Evolutionary conservation across 208 protist species (phyloP).

Genomic region (Endotrypanum monterogeii): DNA sequence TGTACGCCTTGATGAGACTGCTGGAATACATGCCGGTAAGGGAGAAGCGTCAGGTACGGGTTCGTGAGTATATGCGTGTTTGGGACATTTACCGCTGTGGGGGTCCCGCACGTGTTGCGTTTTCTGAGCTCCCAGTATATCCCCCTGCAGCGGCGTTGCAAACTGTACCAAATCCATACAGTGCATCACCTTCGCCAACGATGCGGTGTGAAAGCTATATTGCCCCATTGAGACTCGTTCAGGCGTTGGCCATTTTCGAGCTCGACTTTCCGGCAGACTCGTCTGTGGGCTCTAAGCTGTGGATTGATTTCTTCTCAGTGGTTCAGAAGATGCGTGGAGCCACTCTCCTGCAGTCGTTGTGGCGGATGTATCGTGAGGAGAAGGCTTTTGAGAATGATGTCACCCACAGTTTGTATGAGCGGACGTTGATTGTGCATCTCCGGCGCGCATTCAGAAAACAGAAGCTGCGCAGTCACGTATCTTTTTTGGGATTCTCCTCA

Average conservation of each 20-base stretch:
- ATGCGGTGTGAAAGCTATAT: constrained; percentile 41
- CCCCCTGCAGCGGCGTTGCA: constrained; percentile 20
- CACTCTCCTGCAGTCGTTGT: constrained; percentile 81
- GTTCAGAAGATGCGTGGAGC: constrained; percentile 70
- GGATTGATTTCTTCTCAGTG: constrained; percentile 80
- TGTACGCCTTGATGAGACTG: constrained; percentile 67
- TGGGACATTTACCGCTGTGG: constrained; percentile 66
- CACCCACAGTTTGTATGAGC: constrained; percentile 28
- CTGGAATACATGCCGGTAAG: constrained; percentile 68
- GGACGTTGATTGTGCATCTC: constrained; percentile 40
- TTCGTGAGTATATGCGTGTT: constrained; percentile 65
- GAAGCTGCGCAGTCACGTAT: constrained; percentile 39
- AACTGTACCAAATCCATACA: constrained; percentile 30
- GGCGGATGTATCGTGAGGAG: constrained; percentile 72
- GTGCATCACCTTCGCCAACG: background rate
- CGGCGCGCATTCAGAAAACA: constrained; percentile 60
- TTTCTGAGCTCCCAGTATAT: constrained; percentile 57
- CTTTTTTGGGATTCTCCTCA: constrained; percentile 39
- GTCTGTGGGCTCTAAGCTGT: constrained; percentile 71
- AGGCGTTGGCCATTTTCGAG: constrained; percentile 74
- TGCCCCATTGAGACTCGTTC: constrained; percentile 62
- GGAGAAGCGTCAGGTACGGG: constrained; percentile 46
- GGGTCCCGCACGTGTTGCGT: constrained; percentile 51
- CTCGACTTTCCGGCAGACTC: constrained; percentile 70
- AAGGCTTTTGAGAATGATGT: constrained; percentile 58